A percentile compares a stretch with the other conserved stretches of the same genome.
phyloP scores from a whole-genome alignment of 176 grass and related monocot genomes.

The Echinochloa phyllopogon region DNA sequence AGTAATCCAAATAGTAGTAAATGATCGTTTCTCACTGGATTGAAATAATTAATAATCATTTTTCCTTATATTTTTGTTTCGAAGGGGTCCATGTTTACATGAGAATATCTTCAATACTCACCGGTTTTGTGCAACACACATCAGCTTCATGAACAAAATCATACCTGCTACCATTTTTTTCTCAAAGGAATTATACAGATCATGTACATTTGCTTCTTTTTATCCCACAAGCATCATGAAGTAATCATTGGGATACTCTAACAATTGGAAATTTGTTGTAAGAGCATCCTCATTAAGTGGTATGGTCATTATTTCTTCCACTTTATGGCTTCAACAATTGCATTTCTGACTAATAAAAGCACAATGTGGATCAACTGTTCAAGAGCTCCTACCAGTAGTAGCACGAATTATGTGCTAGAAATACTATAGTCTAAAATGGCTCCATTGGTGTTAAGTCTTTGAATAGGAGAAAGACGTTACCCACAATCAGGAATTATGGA shows the following conservation, averaged over 20 bases:
- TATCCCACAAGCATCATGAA: conserved; percentile 31
- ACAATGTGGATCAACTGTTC: neutral
- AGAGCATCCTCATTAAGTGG: neutral
- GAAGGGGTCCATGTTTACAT: neutral
- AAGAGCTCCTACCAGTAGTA: neutral
- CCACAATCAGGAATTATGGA: neutral
- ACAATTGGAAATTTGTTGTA: conserved; percentile 2
- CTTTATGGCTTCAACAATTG: conserved; percentile 3
- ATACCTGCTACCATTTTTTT: neutral
- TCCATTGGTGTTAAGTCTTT: neutral
- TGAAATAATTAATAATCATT: neutral
- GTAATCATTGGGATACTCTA: conserved; percentile 32
- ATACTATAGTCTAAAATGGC: neutral
- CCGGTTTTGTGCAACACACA: neutral
- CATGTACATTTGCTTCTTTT: conserved; percentile 14
- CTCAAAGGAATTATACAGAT: neutral
- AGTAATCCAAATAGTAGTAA: neutral
- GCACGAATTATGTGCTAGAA: neutral
- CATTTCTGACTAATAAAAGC: neutral
- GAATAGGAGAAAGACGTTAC: neutral
- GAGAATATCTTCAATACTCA: neutral
- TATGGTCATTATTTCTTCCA: neutral
- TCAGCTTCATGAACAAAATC: conserved; percentile 11
- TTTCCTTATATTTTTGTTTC: neutral
- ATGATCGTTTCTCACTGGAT: neutral